Percentiles rank a stretch among this genome's conserved stretches.
Conservation (phyloP, 2,329 filamentous ascomycete species). For the Aspergillus sp. region DNA sequence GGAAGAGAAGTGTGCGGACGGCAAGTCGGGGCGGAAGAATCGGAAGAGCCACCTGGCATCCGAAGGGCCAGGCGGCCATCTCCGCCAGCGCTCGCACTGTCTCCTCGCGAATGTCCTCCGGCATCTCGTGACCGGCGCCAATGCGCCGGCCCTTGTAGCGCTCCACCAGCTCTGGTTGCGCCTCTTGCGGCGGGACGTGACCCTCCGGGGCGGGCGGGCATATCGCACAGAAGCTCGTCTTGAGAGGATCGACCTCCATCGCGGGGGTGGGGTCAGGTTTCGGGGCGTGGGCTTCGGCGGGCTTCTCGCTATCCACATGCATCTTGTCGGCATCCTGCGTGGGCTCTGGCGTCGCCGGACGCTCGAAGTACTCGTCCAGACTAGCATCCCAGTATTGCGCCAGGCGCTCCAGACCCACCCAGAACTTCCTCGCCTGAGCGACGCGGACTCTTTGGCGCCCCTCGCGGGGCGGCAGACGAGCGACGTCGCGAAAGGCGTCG, state of each 20-base stretch:
- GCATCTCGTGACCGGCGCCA: slow-evolving; percentile 58
- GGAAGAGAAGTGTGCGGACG: slow-evolving; percentile 52
- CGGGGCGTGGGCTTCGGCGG: slow-evolving; percentile 10
- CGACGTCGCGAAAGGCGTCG: slow-evolving; percentile 56
- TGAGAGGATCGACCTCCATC: slow-evolving; percentile 25
- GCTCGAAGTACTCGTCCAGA: slow-evolving; percentile 54
- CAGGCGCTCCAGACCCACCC: slow-evolving; percentile 57
- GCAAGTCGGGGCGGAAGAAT: slow-evolving; percentile 48
- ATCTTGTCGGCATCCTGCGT: slow-evolving; percentile 19
- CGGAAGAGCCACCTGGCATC: slow-evolving; percentile 50
- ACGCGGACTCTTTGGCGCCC: slow-evolving; percentile 49
- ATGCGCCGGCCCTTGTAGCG: slow-evolving; percentile 59
- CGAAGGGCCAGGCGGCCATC: slow-evolving; percentile 57
- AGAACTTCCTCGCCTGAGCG: slow-evolving; percentile 59
- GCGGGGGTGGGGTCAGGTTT: slow-evolving; percentile 11
- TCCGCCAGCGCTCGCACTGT: slow-evolving; percentile 57
- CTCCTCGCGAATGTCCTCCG: slow-evolving; percentile 56
- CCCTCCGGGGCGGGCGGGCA: background rate
- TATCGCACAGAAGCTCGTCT: background rate
- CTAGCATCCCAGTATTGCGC: slow-evolving; percentile 62
- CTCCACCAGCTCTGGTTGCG: slow-evolving; percentile 15
- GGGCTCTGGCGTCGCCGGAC: slow-evolving; percentile 26
- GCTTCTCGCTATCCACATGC: slow-evolving; percentile 16
- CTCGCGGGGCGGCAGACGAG: slow-evolving; percentile 44
- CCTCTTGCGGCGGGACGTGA: background rate